Evolutionary conservation across 306 rosid species (phyloP), one percentile per base, ranked within the genome.

Genomic region (Rosa lucieae): DNA sequence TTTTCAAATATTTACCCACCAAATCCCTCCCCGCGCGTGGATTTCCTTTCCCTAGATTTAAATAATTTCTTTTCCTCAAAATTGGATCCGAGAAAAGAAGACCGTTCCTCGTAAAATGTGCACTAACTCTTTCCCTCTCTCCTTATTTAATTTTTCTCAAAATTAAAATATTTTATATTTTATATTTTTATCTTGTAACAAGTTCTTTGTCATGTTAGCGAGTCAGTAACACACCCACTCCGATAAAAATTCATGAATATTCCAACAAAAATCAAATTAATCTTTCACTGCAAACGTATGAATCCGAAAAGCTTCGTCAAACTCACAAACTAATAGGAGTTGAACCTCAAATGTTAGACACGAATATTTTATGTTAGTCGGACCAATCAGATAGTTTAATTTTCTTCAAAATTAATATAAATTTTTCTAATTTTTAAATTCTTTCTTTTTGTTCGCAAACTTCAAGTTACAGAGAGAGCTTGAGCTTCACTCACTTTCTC

Each of bases 81-180:
- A 74, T 76, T 70, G 87, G 77, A 85, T 87, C 86, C 80, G 42
- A 82, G 67, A 55, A 67, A 79, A 86, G 84, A 87, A 87, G 97
- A 89, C 96, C 97, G 97, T 94, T 94, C 97, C 92, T 94, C 94
- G 98, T 44, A 74, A 63, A 40, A 47, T 23, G 90, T 72, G 96
- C 91, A 74, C 58, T 14, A 47, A 1, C 37, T 32, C 37, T 49
- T 74, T 79, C 79, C 70, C 53, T 48, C 8, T 79, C 76, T 44
- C 48, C 39, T 20, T 12, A 10, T 10, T 62, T 44, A 46, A 61
- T 15, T 72, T 37, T 15, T 23, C 68, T 29, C 13, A 42, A 58
- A 56, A 68, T 70, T 14, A 32, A 32, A 32, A 32, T 32, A 32
- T 32, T 32, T 32, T 32, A 32, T 32, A 32, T 32, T 32, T 32